Percentiles rank a stretch among this genome's conserved stretches.
phyloP scores from a whole-genome alignment of 139 green algal genomes.

The Chlamydomonas schloesseri region DNA sequence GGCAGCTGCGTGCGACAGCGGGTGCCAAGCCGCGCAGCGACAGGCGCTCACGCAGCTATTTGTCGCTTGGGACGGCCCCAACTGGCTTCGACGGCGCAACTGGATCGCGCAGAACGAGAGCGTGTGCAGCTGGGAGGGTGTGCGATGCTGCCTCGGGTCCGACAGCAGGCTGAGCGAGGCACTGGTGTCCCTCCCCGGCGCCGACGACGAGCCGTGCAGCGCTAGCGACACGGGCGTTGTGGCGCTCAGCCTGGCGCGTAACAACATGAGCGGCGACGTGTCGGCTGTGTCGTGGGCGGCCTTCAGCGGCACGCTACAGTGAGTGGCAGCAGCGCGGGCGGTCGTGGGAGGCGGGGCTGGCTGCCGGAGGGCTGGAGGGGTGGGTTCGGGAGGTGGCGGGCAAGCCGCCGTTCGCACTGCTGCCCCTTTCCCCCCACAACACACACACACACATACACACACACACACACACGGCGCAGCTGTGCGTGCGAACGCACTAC shows the following conservation, averaged over 20 bases:
- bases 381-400: not conserved
- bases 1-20: not conserved
- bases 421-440: not conserved
- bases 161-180: not conserved
- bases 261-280: conserved; percentile 27
- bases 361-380: no score
- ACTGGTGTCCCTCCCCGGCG: no score
- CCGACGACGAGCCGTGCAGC: not conserved
- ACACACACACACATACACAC: no score
- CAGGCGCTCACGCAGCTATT: not conserved
- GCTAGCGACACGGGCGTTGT: not conserved
- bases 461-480: not conserved
- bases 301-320: conserved; percentile 9
- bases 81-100: not conserved
- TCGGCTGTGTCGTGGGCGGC: not conserved
- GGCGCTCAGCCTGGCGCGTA: not conserved
- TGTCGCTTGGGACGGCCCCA: not conserved
- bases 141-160: not conserved
- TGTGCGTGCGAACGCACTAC: no score
- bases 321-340: not conserved
- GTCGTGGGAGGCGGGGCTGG: no score
- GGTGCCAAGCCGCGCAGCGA: conserved; percentile 1
- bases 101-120: not conserved
- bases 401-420: no score
- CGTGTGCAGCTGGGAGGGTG: conserved; percentile 1